These are phyloP conservation scores for Lachnellula cervina DNA, from an alignment of 2,329 filamentous ascomycete genomes.

Conservation along the genomic window DNA sequence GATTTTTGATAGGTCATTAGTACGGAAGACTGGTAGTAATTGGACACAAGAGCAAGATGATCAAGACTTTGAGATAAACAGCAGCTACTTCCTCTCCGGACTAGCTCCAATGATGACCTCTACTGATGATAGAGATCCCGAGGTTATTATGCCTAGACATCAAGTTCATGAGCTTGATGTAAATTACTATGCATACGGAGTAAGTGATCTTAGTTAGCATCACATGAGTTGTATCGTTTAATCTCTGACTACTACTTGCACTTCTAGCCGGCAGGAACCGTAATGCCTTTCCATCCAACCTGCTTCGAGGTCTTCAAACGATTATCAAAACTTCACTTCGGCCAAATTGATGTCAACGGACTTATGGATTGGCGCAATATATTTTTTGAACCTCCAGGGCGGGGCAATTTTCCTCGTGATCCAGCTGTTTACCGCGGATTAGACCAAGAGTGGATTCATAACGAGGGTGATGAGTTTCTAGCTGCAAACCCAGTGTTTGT, in stretches of 20 bases:
- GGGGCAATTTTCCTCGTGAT: neutral
- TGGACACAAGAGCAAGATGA: neutral
- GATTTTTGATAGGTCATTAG: neutral
- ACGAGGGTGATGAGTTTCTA: slow-evolving; percentile 13
- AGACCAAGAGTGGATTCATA: slow-evolving; percentile 3
- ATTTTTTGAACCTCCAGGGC: neutral
- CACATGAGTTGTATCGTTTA: neutral
- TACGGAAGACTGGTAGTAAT: neutral
- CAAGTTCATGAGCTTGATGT: neutral
- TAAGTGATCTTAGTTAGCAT: neutral
- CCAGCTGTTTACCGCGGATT: neutral
- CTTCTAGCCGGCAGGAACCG: slow-evolving; percentile 3
- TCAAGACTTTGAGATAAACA: neutral
- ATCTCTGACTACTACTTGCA: neutral
- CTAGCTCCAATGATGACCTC: neutral
- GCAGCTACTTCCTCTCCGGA: slow-evolving; percentile 1
- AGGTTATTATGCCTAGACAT: neutral
- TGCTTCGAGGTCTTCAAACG: slow-evolving; percentile 13
- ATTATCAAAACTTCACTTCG: neutral
- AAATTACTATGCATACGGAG: neutral
- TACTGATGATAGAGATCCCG: neutral
- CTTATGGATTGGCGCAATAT: slow-evolving; percentile 1
- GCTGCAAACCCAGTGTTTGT: slow-evolving; percentile 23
- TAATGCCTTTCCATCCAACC: slow-evolving; percentile 13
- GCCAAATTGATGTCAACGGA: slow-evolving; percentile 5